phyloP scores from a whole-genome alignment of 1,284 basidiomycete species.

The Erythrobasidium hasegawianum region DNA sequence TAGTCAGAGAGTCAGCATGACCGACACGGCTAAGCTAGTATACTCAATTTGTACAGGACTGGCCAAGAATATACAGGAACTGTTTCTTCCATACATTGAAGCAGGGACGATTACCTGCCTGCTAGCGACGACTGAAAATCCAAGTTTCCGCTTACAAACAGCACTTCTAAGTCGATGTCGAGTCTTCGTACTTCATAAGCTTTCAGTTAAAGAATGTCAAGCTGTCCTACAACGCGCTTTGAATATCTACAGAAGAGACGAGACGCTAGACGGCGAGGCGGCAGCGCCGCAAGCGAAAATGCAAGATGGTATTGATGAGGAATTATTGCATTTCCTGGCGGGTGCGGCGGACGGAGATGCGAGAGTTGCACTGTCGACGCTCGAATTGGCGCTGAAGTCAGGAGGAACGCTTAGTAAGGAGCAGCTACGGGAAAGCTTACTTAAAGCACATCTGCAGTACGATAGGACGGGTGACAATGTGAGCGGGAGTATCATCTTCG shows the following conservation, averaged over 20 bases:
- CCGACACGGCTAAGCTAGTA: not conserved
- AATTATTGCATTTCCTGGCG: conserved; percentile 45
- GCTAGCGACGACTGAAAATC: conserved; percentile 88
- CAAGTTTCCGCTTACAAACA: conserved; percentile 61
- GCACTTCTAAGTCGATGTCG: conserved; percentile 51
- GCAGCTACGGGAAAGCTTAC: conserved; percentile 49
- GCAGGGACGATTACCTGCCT: conserved; percentile 70
- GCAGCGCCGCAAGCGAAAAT: too few species aligned
- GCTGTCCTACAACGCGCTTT: conserved; percentile 58
- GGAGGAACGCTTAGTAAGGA: conserved; percentile 41
- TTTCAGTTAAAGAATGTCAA: conserved; percentile 60
- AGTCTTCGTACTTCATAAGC: conserved; percentile 60
- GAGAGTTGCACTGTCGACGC: conserved; percentile 60
- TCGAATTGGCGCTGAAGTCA: conserved; percentile 58
- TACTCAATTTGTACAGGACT: conserved; percentile 49
- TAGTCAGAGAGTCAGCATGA: not conserved
- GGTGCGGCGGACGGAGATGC: conserved; percentile 65
- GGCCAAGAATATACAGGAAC: conserved; percentile 71
- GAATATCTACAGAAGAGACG: conserved; percentile 37
- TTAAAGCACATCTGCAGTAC: conserved; percentile 54
- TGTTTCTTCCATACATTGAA: conserved; percentile 76
- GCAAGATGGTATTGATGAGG: conserved; percentile 63
- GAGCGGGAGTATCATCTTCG: conserved; percentile 10
- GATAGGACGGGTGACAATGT: conserved; percentile 70
- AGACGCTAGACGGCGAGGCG: conserved; percentile 81